Evolutionary conservation across 2,329 filamentous ascomycete species (phyloP).

Genomic region (Diaporthe destruens): DNA sequence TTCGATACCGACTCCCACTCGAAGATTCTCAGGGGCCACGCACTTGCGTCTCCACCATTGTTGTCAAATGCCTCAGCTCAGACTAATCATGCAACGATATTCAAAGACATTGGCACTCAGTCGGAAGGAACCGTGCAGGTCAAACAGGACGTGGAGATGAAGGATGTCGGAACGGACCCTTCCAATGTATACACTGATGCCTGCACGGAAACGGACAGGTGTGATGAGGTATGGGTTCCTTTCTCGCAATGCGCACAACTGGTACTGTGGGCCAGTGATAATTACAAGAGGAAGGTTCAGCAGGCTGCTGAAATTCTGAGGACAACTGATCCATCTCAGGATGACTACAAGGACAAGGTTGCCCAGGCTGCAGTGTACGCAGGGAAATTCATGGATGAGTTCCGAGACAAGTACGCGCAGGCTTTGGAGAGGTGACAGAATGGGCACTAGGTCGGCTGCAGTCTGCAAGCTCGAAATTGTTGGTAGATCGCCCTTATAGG

Average conservation of each 20-base stretch:
- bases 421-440: neutral
- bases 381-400: constrained; percentile 2
- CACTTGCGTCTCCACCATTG: too few species aligned
- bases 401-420: neutral
- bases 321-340: neutral
- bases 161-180: neutral
- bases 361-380: neutral
- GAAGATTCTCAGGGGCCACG: neutral
- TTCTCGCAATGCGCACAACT: neutral
- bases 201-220: neutral
- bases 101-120: neutral
- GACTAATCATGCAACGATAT: neutral
- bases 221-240: neutral
- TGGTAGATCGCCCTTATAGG: too few species aligned
- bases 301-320: neutral
- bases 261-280: neutral
- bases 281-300: neutral
- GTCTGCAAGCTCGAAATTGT: neutral
- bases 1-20: neutral
- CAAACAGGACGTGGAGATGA: neutral
- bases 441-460: neutral
- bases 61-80: neutral
- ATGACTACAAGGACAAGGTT: constrained; percentile 3
- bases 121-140: neutral
- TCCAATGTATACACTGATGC: neutral